These are phyloP conservation scores for Gremmenia infestans DNA, from an alignment of 2,329 filamentous ascomycete species.

Conservation along the genomic window DNA sequence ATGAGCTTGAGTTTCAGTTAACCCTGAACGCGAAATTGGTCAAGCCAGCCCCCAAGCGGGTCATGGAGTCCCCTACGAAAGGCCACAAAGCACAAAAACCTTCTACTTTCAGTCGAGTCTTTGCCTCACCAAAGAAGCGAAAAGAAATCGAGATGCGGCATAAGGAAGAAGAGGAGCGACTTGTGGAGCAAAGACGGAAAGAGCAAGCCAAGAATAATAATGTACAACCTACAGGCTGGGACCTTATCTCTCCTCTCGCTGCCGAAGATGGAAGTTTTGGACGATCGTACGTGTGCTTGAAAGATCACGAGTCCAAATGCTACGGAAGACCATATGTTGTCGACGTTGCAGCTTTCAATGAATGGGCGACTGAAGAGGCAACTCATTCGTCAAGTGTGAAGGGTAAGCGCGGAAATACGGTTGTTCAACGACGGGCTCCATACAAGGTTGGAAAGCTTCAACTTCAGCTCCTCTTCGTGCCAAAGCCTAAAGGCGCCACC, in stretches of 20 bases:
- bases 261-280: slow-evolving; percentile 92
- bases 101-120: slow-evolving; percentile 85
- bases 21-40: slow-evolving; percentile 94
- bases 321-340: slow-evolving; percentile 84
- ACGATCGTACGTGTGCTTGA: slow-evolving; percentile 86
- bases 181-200: slow-evolving; percentile 56
- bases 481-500: slow-evolving; percentile 76
- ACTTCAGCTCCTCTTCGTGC: slow-evolving; percentile 89
- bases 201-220: slow-evolving; percentile 58
- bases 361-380: slow-evolving; percentile 90
- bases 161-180: slow-evolving; percentile 75
- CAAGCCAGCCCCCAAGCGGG: slow-evolving; percentile 61
- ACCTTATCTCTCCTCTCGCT: slow-evolving; percentile 79
- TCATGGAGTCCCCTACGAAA: slow-evolving; percentile 57
- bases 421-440: slow-evolving; percentile 77
- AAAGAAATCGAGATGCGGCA: slow-evolving; percentile 87
- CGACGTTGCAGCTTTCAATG: slow-evolving; percentile 94
- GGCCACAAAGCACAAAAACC: slow-evolving; percentile 64
- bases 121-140: slow-evolving; percentile 92
- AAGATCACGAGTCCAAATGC: slow-evolving; percentile 83
- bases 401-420: slow-evolving; percentile 76
- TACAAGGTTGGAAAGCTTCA: slow-evolving; percentile 95
- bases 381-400: slow-evolving; percentile 79
- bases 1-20: slow-evolving; percentile 97
- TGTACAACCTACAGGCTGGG: slow-evolving; percentile 70